Evolutionary conservation across 2,329 filamentous ascomycete genomes (phyloP), one percentile per base, ranked within the genome.

Genomic region (Acrodontium crateriforme): DNA sequence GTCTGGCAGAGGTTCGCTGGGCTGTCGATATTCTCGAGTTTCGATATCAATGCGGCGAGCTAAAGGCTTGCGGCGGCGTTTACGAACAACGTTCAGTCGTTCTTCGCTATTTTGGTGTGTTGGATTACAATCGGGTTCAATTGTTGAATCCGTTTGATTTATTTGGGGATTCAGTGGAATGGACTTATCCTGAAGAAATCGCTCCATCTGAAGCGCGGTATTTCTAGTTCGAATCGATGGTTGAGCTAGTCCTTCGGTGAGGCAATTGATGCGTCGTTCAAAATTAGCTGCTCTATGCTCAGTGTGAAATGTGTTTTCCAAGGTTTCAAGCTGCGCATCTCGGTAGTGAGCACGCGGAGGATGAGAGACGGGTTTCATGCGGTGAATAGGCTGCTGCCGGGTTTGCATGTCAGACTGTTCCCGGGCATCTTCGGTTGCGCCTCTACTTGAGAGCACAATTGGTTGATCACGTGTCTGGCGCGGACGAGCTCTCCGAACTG

Each of bases 21-120:
- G 54, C 35, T 64, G 61, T 28, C 63, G 54, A 37, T 59, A 63
- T 26, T 62, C 53, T 24, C 55, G 44, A 2, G 53, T 41, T 30
- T 63, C 58, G 6, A 60, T 39, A 40, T 69, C 58, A 15, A 71
- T 29, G 23, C 60, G 56, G 13, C 44, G 55, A 10, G 67, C 56
- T n/a, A 22, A 34, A 18, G 38, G 33, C 28, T 57, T 57, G 8
- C 50, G 44, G 11, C 31, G 32, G 31, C 43, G 31, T 30, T 39
- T 47, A n/a, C 38, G 42, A 18, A 38, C 19, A 14, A 12, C 27
- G 18, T 5, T 21, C 12, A 26, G n/a, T 15, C 25, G 20, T 22
- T 21, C n/a, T n/a, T n/a, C n/a, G n/a, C n/a, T n/a, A n/a, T n/a
- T n/a, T n/a, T n/a, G n/a, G n/a, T n/a, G n/a, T n/a, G n/a, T n/a